Conservation (phyloP, 139 green algal genomes). For the Mychonastes homosphaera region DNA sequence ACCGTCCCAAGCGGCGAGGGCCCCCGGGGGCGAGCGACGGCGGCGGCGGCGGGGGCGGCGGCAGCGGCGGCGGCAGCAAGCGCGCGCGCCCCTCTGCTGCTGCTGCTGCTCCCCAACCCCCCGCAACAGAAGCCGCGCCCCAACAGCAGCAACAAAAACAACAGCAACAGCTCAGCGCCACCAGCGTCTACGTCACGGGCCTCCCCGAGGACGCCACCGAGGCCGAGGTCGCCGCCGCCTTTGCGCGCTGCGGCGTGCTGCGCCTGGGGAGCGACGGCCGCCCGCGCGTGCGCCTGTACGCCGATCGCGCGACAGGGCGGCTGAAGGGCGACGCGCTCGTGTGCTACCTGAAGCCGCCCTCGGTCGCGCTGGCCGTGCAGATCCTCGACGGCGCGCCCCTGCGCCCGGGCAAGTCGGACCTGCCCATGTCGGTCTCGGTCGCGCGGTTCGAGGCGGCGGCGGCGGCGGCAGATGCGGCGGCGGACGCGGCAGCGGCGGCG, state of each 20-base stretch:
- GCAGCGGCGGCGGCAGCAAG: no score
- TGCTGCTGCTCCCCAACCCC: conserved; percentile 1
- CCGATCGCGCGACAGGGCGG: conserved; percentile 47
- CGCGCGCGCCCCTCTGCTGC: neutral
- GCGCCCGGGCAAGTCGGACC: conserved; percentile 18
- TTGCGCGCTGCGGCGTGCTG: conserved; percentile 63
- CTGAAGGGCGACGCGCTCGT: conserved; percentile 85
- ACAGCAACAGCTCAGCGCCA: no score
- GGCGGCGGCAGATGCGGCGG: conserved; percentile 10
- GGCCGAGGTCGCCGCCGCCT: conserved; percentile 57
- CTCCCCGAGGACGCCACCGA: conserved; percentile 75
- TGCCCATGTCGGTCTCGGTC: conserved; percentile 32
- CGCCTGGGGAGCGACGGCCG: conserved; percentile 34
- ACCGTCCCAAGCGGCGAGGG: conserved; percentile 1
- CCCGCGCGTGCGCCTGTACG: conserved; percentile 39
- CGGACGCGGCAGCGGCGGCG: neutral
- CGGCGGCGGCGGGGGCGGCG: neutral
- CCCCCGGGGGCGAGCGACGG: conserved; percentile 2
- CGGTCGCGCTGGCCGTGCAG: conserved; percentile 63
- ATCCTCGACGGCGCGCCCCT: conserved; percentile 64
- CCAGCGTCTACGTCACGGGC: conserved; percentile 86
- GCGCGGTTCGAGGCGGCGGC: conserved; percentile 57
- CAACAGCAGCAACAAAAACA: conserved; percentile 41
- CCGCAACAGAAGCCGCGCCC: no score
- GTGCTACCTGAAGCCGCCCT: conserved; percentile 76